These are phyloP conservation scores for Magnusiomyces clavatus DNA, from an alignment of 1,139 yeast genomes.

Conservation along the genomic window DNA sequence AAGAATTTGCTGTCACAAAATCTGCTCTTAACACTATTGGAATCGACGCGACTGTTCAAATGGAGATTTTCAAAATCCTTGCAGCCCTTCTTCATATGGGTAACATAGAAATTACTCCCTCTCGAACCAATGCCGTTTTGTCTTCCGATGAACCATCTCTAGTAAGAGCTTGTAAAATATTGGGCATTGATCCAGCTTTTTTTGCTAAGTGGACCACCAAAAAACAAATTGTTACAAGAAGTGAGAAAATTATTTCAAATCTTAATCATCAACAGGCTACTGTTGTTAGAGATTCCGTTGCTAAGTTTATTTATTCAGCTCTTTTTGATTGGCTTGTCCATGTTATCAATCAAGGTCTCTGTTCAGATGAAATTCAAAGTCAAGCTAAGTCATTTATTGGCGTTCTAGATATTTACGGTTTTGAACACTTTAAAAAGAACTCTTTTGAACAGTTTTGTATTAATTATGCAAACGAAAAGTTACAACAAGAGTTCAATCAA, in stretches of 20 bases:
- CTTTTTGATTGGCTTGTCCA: slow-evolving; percentile 93
- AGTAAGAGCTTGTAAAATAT: slow-evolving; percentile 72
- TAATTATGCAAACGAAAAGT: slow-evolving; percentile 93
- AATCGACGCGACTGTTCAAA: slow-evolving; percentile 50
- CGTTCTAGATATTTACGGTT: slow-evolving; percentile 94
- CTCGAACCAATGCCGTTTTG: slow-evolving; percentile 77
- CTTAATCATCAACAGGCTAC: slow-evolving; percentile 77
- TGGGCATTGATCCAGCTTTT: slow-evolving; percentile 65
- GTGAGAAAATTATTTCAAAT: slow-evolving; percentile 83
- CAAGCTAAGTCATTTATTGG: slow-evolving; percentile 76
- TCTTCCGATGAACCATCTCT: slow-evolving; percentile 82
- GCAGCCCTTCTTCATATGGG: slow-evolving; percentile 93
- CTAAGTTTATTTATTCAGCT: slow-evolving; percentile 88
- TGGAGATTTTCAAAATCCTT: slow-evolving; percentile 63
- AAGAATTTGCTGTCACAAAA: slow-evolving; percentile 65
- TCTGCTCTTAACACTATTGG: slow-evolving; percentile 79
- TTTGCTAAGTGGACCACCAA: slow-evolving; percentile 92
- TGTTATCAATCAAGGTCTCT: slow-evolving; percentile 71
- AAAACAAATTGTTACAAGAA: slow-evolving; percentile 87
- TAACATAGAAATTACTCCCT: slow-evolving; percentile 80
- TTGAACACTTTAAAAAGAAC: slow-evolving; percentile 89
- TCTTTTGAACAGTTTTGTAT: slow-evolving; percentile 97
- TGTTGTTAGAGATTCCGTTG: slow-evolving; percentile 93
- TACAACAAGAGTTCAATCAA: slow-evolving; percentile 96
- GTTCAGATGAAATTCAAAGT: slow-evolving; percentile 54